Evolutionary conservation across 1,284 basidiomycete genomes (phyloP).

Genomic region (Cerioporus squamosus): DNA sequence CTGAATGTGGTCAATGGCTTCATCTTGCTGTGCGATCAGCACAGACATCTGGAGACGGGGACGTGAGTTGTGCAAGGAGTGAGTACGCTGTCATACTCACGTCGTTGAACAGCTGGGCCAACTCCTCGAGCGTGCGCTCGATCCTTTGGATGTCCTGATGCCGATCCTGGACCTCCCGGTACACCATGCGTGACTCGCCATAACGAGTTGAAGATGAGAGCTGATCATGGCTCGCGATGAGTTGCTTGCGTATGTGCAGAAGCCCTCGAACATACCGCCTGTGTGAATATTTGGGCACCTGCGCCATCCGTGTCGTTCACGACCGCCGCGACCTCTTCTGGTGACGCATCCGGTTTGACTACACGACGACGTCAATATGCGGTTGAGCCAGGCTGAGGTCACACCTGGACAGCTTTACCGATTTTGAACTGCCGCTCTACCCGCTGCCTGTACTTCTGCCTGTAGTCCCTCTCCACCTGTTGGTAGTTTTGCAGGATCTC

Average conservation of each 20-base stretch:
- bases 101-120: slow-evolving; percentile 89
- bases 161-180: slow-evolving; percentile 89
- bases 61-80: not conserved
- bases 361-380: not conserved
- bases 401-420: slow-evolving; percentile 49
- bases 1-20: slow-evolving; percentile 70
- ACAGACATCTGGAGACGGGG: slow-evolving; percentile 67
- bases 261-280: slow-evolving; percentile 73
- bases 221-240: slow-evolving; percentile 35
- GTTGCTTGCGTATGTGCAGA: not conserved
- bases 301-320: slow-evolving; percentile 67
- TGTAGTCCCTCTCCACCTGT: slow-evolving; percentile 85
- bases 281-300: slow-evolving; percentile 80
- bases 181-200: slow-evolving; percentile 83
- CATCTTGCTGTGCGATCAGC: slow-evolving; percentile 81
- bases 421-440: slow-evolving; percentile 92
- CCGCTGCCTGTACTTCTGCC: slow-evolving; percentile 80
- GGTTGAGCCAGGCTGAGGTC: not conserved
- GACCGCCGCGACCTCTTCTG: slow-evolving; percentile 82
- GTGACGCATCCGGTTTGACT: slow-evolving; percentile 92
- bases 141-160: slow-evolving; percentile 90
- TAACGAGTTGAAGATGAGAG: slow-evolving; percentile 79
- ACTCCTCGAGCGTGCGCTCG: slow-evolving; percentile 86
- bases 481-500: slow-evolving; percentile 79
- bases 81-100: slow-evolving; percentile 36